Conservation (phyloP, 2,329 filamentous ascomycete genomes). For the Fusarium sp. region DNA sequence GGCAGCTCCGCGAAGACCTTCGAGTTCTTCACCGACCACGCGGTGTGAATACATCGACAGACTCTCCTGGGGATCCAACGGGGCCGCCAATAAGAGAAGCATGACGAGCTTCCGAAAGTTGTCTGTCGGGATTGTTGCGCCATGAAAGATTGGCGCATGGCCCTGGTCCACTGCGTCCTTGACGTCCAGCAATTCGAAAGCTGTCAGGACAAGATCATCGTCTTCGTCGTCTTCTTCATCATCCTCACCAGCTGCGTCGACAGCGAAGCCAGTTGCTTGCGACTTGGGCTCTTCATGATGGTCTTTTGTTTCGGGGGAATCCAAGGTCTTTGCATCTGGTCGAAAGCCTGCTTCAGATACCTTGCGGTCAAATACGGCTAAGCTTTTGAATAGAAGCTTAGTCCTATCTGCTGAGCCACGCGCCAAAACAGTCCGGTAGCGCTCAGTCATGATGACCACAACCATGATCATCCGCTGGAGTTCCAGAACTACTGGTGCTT, state of each 20-base stretch:
- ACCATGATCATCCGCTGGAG: conserved; percentile 78
- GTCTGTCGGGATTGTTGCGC: conserved; percentile 78
- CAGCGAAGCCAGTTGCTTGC: conserved; percentile 56
- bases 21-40: conserved; percentile 65
- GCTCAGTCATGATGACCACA: conserved; percentile 76
- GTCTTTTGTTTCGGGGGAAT: conserved; percentile 19
- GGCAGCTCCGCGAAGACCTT: conserved; percentile 69
- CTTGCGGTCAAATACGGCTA: conserved; percentile 76
- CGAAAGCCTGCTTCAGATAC: conserved; percentile 48
- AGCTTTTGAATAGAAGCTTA: conserved; percentile 75
- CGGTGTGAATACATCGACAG: conserved; percentile 70
- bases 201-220: conserved; percentile 74
- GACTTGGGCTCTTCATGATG: conserved; percentile 13
- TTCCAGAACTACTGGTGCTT: conserved; percentile 76
- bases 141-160: conserved; percentile 62
- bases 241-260: conserved; percentile 59
- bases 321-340: not conserved
- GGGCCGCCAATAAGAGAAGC: conserved; percentile 74
- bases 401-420: conserved; percentile 67
- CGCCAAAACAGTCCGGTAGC: conserved; percentile 72
- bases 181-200: conserved; percentile 74
- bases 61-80: conserved; percentile 72
- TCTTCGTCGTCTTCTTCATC: conserved; percentile 62
- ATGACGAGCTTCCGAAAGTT: conserved; percentile 78
- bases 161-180: conserved; percentile 68